Evolutionary conservation across 2,329 filamentous ascomycete genomes (phyloP).

Genomic region (Lasiodiplodia gonubiensis): DNA sequence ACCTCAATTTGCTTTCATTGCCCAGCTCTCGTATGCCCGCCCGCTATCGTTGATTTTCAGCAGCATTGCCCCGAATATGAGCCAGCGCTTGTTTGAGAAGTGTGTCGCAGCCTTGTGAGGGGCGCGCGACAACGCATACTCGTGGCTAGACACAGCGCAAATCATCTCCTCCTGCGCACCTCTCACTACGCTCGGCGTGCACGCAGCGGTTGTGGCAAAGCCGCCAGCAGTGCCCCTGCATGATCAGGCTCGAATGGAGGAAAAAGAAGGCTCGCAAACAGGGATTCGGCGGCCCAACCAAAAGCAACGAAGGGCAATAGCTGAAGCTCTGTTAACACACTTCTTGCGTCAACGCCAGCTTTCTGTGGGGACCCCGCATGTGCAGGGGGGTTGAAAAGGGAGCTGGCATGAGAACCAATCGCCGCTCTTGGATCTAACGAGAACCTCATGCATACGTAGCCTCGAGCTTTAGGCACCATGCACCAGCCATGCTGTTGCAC

Average conservation of each 20-base stretch:
- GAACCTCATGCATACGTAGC: not conserved
- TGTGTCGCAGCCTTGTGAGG: not conserved
- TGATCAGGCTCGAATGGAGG: not conserved
- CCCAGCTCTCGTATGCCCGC: no score
- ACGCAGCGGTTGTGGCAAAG: not conserved
- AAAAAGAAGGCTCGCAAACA: not conserved
- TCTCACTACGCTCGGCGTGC: not conserved
- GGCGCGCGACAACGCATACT: not conserved
- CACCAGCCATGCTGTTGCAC: no score
- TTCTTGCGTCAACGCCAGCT: slow-evolving; percentile 5
- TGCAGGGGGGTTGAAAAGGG: no score
- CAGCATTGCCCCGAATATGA: not conserved
- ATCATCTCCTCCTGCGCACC: not conserved
- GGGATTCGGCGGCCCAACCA: not conserved
- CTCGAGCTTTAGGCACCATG: not conserved
- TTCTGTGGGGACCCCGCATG: not conserved
- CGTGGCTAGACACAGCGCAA: no score
- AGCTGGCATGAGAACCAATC: not conserved
- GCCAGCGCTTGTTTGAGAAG: not conserved
- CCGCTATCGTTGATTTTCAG: not conserved
- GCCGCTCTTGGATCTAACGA: not conserved
- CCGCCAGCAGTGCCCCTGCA: not conserved
- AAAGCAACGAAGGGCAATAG: not conserved
- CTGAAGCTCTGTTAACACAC: not conserved
- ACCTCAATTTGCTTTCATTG: no score